Evolutionary conservation across 148 eudicot genomes (phyloP).

Genomic region (Rhododendron henanense): DNA sequence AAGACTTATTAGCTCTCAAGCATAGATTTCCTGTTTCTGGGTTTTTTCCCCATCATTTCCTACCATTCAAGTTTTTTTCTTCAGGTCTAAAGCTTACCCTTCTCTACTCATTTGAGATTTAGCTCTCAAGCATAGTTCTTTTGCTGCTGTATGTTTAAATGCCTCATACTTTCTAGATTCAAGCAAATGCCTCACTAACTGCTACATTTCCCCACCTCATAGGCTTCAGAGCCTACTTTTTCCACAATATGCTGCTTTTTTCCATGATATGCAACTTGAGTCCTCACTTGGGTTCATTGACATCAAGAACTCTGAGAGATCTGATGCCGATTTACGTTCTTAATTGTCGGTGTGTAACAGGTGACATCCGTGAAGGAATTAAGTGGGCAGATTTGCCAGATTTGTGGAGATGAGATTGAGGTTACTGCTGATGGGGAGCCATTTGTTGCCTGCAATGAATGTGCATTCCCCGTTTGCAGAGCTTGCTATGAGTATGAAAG

Average conservation of each 20-base stretch:
- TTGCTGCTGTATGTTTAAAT: neutral
- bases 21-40: neutral
- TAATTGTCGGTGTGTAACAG: constrained; percentile 16
- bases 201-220: neutral
- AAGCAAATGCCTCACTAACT: neutral
- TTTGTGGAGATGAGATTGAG: constrained; percentile 73
- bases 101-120: neutral
- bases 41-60: neutral
- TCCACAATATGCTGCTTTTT: no score
- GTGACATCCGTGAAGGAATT: constrained; percentile 62
- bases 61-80: neutral
- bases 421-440: constrained; percentile 57
- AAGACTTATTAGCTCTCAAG: neutral
- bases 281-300: neutral
- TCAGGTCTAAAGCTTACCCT: neutral
- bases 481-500: constrained; percentile 74
- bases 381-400: constrained; percentile 72
- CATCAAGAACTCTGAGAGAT: constrained; percentile 6
- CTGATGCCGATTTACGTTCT: constrained; percentile 6
- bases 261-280: neutral
- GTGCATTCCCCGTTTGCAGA: constrained; percentile 76
- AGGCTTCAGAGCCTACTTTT: neutral
- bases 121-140: neutral
- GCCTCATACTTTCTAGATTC: neutral
- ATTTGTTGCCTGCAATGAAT: constrained; percentile 75